Percentiles rank a stretch among this genome's conserved stretches.
phyloP scores from a whole-genome alignment of 2,329 filamentous ascomycete species.

The Neonectria coccinea region DNA sequence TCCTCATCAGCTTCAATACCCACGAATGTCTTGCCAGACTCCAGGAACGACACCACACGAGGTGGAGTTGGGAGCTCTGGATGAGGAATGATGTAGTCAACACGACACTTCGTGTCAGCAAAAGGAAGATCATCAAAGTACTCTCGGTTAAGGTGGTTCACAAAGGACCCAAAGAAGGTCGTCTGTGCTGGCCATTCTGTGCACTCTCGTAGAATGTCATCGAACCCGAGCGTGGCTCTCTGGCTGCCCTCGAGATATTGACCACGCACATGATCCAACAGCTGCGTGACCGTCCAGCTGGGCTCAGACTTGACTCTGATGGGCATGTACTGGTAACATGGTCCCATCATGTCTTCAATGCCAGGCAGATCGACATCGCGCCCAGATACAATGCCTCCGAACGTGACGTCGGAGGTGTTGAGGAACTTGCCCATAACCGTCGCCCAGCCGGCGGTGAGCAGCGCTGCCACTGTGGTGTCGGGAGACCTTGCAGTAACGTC shows the following conservation, averaged over 20 bases:
- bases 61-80: conserved; percentile 42
- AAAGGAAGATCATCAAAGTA: conserved; percentile 47
- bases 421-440: conserved; percentile 40
- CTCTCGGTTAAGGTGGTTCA: conserved; percentile 46
- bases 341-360: conserved; percentile 44
- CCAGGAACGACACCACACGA: conserved; percentile 43
- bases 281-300: conserved; percentile 37
- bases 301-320: conserved; percentile 43
- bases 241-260: conserved; percentile 43
- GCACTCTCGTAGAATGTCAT: conserved; percentile 36
- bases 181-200: conserved; percentile 35
- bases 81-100: conserved; percentile 44
- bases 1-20: conserved; percentile 47
- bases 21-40: conserved; percentile 39
- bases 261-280: conserved; percentile 39
- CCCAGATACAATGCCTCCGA: conserved; percentile 46
- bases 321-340: conserved; percentile 48
- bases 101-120: conserved; percentile 42
- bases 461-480: conserved; percentile 43
- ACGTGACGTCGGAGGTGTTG: conserved; percentile 39
- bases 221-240: conserved; percentile 41
- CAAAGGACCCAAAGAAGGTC: conserved; percentile 43
- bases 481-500: conserved; percentile 40
- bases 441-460: conserved; percentile 47
- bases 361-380: conserved; percentile 39